Evolutionary conservation across 345 rosid genomes (phyloP).

Genomic region (Mallotus nudiflorus): DNA sequence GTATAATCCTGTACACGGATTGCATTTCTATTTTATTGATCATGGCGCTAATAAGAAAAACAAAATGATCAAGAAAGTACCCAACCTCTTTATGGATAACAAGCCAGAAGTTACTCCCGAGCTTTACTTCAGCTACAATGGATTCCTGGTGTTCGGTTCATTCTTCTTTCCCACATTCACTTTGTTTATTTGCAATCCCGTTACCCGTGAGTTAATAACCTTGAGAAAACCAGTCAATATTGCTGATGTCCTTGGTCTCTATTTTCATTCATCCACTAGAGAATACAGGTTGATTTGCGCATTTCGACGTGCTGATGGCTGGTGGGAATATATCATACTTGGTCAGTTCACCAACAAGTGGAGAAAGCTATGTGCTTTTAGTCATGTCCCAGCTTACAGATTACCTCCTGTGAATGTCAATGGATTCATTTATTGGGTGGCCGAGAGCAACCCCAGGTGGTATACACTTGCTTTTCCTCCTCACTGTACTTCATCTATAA

Average conservation of each 20-base stretch:
- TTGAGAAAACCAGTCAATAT: background rate
- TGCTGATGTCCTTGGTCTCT: background rate
- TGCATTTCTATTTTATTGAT: background rate
- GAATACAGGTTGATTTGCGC: slow-evolving; percentile 4
- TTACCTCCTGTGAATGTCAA: background rate
- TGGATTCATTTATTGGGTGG: background rate
- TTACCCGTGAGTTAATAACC: background rate
- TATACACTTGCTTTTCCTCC: background rate
- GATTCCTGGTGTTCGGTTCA: background rate
- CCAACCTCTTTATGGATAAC: background rate
- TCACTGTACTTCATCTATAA: background rate
- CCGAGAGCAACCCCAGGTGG: too few species aligned
- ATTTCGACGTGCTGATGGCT: background rate
- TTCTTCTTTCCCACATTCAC: background rate
- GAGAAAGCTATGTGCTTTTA: background rate
- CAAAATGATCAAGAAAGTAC: background rate
- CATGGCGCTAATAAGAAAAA: background rate
- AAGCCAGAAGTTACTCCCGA: background rate
- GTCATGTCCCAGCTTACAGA: background rate
- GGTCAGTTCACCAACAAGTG: background rate
- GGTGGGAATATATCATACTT: background rate
- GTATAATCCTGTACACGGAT: background rate
- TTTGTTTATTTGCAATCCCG: background rate
- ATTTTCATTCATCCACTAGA: background rate
- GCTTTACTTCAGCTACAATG: background rate